These are phyloP conservation scores for Rhexocercosporidium sp. DNA, from an alignment of 2,329 filamentous ascomycete species.

Conservation along the genomic window DNA sequence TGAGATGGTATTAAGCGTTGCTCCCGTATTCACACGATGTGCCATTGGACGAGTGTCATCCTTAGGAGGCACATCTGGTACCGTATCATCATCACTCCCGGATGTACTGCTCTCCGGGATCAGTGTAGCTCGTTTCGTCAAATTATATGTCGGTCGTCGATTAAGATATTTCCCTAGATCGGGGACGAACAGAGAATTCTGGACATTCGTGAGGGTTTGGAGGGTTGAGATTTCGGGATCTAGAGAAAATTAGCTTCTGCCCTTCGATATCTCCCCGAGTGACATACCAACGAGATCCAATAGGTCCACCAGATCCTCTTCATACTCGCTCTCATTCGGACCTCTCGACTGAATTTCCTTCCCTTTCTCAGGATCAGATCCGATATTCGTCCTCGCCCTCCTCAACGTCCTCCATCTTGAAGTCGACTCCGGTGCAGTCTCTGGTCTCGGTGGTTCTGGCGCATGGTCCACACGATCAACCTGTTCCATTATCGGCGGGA, in stretches of 20 bases:
- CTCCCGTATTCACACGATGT: conserved; percentile 31
- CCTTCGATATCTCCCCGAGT: not conserved
- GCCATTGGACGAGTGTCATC: conserved; percentile 25
- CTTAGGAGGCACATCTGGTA: conserved; percentile 16
- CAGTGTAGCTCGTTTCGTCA: conserved; percentile 57
- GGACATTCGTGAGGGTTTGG: conserved; percentile 85
- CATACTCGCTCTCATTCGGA: conserved; percentile 54
- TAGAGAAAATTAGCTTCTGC: conserved; percentile 23
- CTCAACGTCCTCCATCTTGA: conserved; percentile 25
- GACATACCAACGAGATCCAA: conserved; percentile 70
- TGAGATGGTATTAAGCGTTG: conserved; percentile 61
- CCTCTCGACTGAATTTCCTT: not conserved
- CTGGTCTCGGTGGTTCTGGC: not conserved
- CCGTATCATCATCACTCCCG: conserved; percentile 15
- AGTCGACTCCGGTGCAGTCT: not conserved
- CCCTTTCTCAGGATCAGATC: not conserved
- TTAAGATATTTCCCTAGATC: conserved; percentile 79
- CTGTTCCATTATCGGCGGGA: not conserved
- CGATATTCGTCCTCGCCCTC: conserved; percentile 32
- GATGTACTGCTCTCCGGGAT: conserved; percentile 26
- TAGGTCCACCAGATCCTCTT: conserved; percentile 67
- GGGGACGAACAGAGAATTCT: conserved; percentile 87
- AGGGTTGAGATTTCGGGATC: conserved; percentile 68
- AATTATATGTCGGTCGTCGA: conserved; percentile 76
- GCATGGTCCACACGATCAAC: not conserved